A percentile compares a stretch with the other conserved stretches of the same genome.
phyloP scores from a whole-genome alignment of 148 eudicot genomes.

The Cornus suecica region DNA sequence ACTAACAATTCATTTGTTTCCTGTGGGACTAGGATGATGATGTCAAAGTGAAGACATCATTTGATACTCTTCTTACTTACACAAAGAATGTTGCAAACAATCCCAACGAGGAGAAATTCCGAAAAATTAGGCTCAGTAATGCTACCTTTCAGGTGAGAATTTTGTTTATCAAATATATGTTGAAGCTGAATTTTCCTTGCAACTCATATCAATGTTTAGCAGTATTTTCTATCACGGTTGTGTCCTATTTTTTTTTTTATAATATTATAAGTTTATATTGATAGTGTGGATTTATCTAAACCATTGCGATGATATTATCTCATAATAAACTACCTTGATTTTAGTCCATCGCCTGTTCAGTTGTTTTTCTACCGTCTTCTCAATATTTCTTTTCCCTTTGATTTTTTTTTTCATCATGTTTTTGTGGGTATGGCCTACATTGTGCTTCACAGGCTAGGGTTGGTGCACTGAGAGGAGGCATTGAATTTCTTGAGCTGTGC shows the following conservation, averaged over 20 bases:
- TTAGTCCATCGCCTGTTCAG: neutral
- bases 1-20: neutral
- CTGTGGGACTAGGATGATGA: too few species aligned
- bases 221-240: neutral
- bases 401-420: neutral
- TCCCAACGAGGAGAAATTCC: slow-evolving; percentile 96
- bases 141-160: too few species aligned
- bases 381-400: too few species aligned
- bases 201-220: neutral
- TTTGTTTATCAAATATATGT: slow-evolving; percentile 30
- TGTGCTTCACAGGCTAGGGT: slow-evolving; percentile 65
- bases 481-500: slow-evolving; percentile 85
- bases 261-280: too few species aligned
- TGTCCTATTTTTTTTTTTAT: neutral
- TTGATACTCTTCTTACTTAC: slow-evolving; percentile 85
- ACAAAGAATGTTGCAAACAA: slow-evolving; percentile 79
- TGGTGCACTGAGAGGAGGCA: slow-evolving; percentile 85
- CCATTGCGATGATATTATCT: too few species aligned
- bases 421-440: neutral
- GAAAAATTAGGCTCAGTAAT: too few species aligned
- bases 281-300: too few species aligned
- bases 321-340: too few species aligned
- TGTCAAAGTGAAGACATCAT: slow-evolving; percentile 84
- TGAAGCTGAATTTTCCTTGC: neutral
- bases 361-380: neutral